Conservation (phyloP, 768 basidiomycete genomes). For the Phylloporus rhodoxanthus region DNA sequence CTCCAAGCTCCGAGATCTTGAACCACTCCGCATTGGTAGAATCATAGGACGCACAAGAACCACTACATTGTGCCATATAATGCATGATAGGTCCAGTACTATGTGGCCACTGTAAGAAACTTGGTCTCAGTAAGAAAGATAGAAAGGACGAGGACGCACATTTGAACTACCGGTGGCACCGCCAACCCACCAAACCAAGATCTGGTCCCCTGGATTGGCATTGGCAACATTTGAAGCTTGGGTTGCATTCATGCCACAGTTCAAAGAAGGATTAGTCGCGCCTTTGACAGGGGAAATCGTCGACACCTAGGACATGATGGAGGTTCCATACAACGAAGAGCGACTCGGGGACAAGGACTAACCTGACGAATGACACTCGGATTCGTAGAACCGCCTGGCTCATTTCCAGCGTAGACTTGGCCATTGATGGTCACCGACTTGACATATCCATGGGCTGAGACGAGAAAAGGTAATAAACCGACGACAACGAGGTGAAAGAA, state of each 20-base stretch:
- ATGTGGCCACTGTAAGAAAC: slow-evolving; percentile 42
- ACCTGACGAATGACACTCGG: slow-evolving; percentile 42
- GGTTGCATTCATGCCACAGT: slow-evolving; percentile 54
- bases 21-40: slow-evolving; percentile 60
- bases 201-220: slow-evolving; percentile 52
- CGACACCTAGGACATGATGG: slow-evolving; percentile 14
- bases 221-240: slow-evolving; percentile 45
- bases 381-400: slow-evolving; percentile 29
- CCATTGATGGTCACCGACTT: slow-evolving; percentile 28
- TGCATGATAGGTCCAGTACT: slow-evolving; percentile 65
- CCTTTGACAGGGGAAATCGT: slow-evolving; percentile 51
- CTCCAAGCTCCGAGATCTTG: slow-evolving; percentile 56
- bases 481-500: slow-evolving; percentile 8
- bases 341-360: background rate
- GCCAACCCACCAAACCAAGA: slow-evolving; percentile 52
- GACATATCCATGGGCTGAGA: slow-evolving; percentile 30
- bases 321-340: background rate
- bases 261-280: slow-evolving; percentile 47
- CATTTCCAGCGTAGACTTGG: slow-evolving; percentile 23
- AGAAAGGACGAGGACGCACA: slow-evolving; percentile 17
- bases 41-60: slow-evolving; percentile 56
- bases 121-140: background rate
- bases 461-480: slow-evolving; percentile 15
- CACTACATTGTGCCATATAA: slow-evolving; percentile 61
- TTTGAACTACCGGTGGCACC: slow-evolving; percentile 33